Evolutionary conservation across 2,329 filamentous ascomycete genomes (phyloP).

Genomic region (Claviceps cyperi): DNA sequence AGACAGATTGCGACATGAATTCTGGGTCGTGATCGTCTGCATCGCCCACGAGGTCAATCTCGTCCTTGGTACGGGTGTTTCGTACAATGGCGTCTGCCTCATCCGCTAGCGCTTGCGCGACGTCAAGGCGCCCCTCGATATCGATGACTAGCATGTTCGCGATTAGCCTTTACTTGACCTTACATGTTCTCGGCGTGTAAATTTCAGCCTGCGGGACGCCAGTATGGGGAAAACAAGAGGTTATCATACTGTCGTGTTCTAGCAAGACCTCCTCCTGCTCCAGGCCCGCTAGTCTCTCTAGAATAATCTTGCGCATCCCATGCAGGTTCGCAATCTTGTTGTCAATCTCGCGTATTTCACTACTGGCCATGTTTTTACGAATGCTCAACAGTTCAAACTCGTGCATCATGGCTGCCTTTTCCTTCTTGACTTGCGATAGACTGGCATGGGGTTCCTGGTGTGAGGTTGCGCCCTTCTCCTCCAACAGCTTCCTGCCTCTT

Average conservation of each 20-base stretch:
- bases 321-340: conserved; percentile 90
- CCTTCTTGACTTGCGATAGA: conserved; percentile 61
- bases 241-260: conserved; percentile 68
- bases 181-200: no score
- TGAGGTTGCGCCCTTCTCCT: conserved; percentile 35
- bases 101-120: conserved; percentile 43
- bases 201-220: background rate
- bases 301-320: conserved; percentile 80
- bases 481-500: conserved; percentile 61
- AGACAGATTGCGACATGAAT: conserved; percentile 98
- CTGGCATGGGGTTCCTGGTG: conserved; percentile 45
- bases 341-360: conserved; percentile 92
- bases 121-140: conserved; percentile 46
- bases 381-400: conserved; percentile 82
- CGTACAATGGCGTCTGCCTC: conserved; percentile 43
- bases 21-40: conserved; percentile 33
- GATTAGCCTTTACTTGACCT: background rate
- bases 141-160: conserved; percentile 36
- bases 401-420: conserved; percentile 67
- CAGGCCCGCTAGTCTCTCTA: conserved; percentile 71
- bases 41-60: conserved; percentile 37
- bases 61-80: conserved; percentile 36
- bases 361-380: conserved; percentile 93
- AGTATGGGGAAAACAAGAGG: background rate
- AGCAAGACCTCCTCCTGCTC: conserved; percentile 84